These are phyloP conservation scores for Alternaria novae-zelandiae DNA, from an alignment of 2,329 filamentous ascomycete species.

Conservation along the genomic window DNA sequence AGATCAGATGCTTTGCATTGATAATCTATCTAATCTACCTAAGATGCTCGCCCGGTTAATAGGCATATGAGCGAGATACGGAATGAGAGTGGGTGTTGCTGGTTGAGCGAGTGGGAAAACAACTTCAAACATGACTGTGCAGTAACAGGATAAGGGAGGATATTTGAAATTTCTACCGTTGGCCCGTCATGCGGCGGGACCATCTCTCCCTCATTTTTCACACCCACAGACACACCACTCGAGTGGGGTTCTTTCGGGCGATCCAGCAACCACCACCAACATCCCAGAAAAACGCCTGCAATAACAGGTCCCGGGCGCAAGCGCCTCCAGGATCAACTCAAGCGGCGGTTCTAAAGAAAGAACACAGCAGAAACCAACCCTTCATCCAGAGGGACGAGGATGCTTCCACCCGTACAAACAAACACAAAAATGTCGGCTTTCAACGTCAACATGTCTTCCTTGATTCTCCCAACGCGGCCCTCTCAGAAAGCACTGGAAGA, in stretches of 20 bases:
- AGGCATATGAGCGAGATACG: conserved; percentile 12
- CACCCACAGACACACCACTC: conserved; percentile 20
- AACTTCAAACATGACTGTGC: conserved; percentile 7
- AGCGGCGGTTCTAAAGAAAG: conserved; percentile 32
- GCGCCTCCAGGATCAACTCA: conserved; percentile 43
- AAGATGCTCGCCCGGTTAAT: conserved; percentile 18
- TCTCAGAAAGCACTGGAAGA: conserved; percentile 20
- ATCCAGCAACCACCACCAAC: conserved; percentile 18
- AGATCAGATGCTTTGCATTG: conserved; percentile 11
- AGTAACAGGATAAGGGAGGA: conserved; percentile 23
- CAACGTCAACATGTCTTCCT: conserved; percentile 31
- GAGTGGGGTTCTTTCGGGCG: conserved; percentile 12
- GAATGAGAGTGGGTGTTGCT: conserved; percentile 21
- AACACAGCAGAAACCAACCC: conserved; percentile 48
- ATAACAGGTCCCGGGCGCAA: conserved; percentile 35
- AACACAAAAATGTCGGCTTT: conserved; percentile 47
- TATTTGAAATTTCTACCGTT: conserved; percentile 33
- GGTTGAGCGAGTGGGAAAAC: conserved; percentile 19
- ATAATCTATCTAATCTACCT: conserved; percentile 19
- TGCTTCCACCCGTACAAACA: conserved; percentile 44
- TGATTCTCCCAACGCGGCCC: conserved; percentile 18
- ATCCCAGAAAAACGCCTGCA: conserved; percentile 18
- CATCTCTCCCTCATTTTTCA: conserved; percentile 27
- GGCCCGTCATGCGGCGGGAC: conserved; percentile 19
- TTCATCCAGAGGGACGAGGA: conserved; percentile 49